Evolutionary conservation across 1,284 basidiomycete species (phyloP), one percentile per base, ranked within the genome.

Genomic region (Ustilago lituana): DNA sequence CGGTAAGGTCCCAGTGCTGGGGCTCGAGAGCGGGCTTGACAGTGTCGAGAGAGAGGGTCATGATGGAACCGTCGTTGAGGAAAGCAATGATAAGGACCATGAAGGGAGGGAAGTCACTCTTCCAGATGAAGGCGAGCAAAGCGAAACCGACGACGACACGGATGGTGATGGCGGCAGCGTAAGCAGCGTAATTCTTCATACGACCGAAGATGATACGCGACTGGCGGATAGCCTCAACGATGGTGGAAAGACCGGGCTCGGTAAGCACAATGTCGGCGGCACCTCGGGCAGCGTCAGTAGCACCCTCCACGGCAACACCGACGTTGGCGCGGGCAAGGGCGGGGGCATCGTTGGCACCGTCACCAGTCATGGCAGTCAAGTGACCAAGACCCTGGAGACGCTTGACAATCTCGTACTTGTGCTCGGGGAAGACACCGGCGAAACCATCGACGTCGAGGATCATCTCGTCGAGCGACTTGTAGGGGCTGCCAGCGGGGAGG

Each of bases 111-210:
- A 98, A 98, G 85, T 95, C 91, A 84, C 94, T 93, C 86, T 91
- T 89, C 90, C 94, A 97, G 60, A 90, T 90, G 83, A 97, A 97
- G 49, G 92, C 91, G 82, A 98, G 88, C 85, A 97, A 89, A 76
- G 94, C 89, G 85, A 98, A 98, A 85, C 92, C 94, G 75, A 96
- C 91, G 74, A 97, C 94, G 83, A 98, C 94, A 91, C 94, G 94
- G 85, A 96, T 96, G 69, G 93, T 95, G 80, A 96, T 92, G 60
- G 92, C 90, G 83, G 91, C 93, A 46, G 90, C 90, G 94, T 94
- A 78, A 36, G 67, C 64, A 41, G 92, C 89, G 86, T 95, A 95
- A 88, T 94, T 94, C 79, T 92, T 86, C 93, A 96, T 95, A 85
- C 93, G 91, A 84, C 94, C 93, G 91, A 96, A 96, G 84, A 96